Evolutionary conservation across 1,284 basidiomycete species (phyloP).

Genomic region (Dichomitus squalens): DNA sequence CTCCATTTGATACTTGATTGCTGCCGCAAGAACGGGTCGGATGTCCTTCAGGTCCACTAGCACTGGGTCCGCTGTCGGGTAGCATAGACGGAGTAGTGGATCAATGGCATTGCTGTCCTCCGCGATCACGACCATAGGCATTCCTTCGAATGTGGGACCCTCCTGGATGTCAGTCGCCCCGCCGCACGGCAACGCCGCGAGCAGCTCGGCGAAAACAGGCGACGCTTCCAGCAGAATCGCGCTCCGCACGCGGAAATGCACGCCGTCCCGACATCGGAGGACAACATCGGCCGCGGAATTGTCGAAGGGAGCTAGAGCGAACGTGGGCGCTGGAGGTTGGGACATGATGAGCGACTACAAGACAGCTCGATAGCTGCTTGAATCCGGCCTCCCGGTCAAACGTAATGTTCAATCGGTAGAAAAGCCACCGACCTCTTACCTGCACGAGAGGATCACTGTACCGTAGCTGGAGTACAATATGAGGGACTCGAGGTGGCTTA

Average conservation of each 20-base stretch:
- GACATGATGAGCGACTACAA: too few relatives aligned
- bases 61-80: constrained; percentile 33
- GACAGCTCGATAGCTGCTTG: too few relatives aligned
- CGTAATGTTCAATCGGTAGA: too few relatives aligned
- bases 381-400: too few relatives aligned
- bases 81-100: constrained; percentile 38
- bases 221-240: constrained; percentile 10
- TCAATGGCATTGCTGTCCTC: constrained; percentile 37
- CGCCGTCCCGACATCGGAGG: constrained; percentile 6
- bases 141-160: background rate
- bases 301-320: background rate
- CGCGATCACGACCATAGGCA: constrained; percentile 27
- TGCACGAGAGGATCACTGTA: too few relatives aligned
- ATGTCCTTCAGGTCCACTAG: constrained; percentile 4
- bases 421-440: too few relatives aligned
- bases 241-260: constrained; percentile 9
- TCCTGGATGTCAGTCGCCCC: background rate
- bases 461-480: too few relatives aligned
- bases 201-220: constrained; percentile 1
- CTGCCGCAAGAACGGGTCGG: constrained; percentile 8
- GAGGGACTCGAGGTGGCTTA: too few relatives aligned
- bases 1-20: constrained; percentile 16
- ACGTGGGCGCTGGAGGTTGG: background rate
- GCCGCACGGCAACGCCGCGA: background rate
- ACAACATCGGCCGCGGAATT: background rate